These are phyloP conservation scores for Picocystis sp. DNA, from an alignment of 163 green algal species.

Conservation along the genomic window DNA sequence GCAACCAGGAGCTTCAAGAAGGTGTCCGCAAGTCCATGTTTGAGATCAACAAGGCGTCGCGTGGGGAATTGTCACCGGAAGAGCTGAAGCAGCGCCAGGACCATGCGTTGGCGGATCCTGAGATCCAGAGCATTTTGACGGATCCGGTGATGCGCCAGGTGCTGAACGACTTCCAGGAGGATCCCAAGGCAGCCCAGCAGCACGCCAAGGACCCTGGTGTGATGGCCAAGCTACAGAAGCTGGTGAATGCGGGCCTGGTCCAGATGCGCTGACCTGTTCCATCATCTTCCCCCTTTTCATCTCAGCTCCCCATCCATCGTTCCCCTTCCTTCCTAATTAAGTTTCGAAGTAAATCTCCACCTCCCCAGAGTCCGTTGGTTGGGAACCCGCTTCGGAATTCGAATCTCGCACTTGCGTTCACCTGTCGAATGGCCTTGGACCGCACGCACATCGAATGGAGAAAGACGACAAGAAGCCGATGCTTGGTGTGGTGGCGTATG, in stretches of 20 bases:
- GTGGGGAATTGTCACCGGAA: constrained; percentile 54
- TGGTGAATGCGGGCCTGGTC: constrained; percentile 77
- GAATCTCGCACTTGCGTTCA: no score
- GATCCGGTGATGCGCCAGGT: constrained; percentile 90
- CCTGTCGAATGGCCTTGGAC: no score
- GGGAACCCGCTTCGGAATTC: no score
- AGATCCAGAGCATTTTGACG: constrained; percentile 86
- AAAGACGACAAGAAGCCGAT: no score
- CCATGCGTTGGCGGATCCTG: constrained; percentile 74
- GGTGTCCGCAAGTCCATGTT: constrained; percentile 51
- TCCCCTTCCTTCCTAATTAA: no score
- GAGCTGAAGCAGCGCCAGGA: constrained; percentile 73
- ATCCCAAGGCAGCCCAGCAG: constrained; percentile 32
- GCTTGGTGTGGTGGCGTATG: no score
- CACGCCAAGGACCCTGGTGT: constrained; percentile 70
- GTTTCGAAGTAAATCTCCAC: no score
- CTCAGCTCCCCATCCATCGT: background rate
- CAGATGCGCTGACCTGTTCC: constrained; percentile 24
- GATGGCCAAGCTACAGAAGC: constrained; percentile 79
- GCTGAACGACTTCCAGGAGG: constrained; percentile 6
- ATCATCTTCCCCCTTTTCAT: background rate
- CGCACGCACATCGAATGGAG: no score
- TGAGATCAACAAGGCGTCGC: constrained; percentile 38
- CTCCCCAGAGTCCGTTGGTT: no score
- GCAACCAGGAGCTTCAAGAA: constrained; percentile 87